These are phyloP conservation scores for Xylaria flabelliformis DNA, from an alignment of 495 filamentous ascomycete species.

Conservation along the genomic window DNA sequence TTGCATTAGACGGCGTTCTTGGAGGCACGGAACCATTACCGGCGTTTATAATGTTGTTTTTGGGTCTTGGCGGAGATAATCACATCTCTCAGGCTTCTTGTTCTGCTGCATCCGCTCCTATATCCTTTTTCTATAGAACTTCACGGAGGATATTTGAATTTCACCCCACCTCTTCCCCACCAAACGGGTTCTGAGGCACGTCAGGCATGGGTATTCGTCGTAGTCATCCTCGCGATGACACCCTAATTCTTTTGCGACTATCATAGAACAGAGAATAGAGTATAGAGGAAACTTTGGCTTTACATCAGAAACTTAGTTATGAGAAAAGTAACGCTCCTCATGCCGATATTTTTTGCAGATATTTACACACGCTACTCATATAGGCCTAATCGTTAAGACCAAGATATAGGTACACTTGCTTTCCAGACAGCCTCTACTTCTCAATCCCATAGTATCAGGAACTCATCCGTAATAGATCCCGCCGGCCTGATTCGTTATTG, in stretches of 20 bases:
- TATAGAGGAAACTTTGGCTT: not conserved
- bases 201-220: not conserved
- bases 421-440: conserved; percentile 25
- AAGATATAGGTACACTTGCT: conserved; percentile 22
- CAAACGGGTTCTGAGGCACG: not conserved
- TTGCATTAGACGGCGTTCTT: conserved; percentile 41
- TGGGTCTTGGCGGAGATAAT: not conserved
- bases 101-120: not conserved
- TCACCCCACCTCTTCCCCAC: no score
- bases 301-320: not conserved
- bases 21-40: not conserved
- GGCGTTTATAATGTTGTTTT: conserved; percentile 17
- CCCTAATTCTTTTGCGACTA: not conserved
- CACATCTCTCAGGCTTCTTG: not conserved
- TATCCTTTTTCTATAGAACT: conserved; percentile 1
- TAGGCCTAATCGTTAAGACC: conserved; percentile 16
- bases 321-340: conserved; percentile 20
- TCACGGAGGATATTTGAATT: not conserved
- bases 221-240: not conserved
- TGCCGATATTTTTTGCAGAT: not conserved
- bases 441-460: conserved; percentile 30
- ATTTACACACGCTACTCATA: conserved; percentile 27
- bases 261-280: not conserved
- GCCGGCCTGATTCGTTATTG: conserved; percentile 7
- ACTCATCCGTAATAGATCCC: conserved; percentile 31